These are phyloP conservation scores for Primulina tabacum DNA, from an alignment of 257 asterid genomes.

Conservation along the genomic window DNA sequence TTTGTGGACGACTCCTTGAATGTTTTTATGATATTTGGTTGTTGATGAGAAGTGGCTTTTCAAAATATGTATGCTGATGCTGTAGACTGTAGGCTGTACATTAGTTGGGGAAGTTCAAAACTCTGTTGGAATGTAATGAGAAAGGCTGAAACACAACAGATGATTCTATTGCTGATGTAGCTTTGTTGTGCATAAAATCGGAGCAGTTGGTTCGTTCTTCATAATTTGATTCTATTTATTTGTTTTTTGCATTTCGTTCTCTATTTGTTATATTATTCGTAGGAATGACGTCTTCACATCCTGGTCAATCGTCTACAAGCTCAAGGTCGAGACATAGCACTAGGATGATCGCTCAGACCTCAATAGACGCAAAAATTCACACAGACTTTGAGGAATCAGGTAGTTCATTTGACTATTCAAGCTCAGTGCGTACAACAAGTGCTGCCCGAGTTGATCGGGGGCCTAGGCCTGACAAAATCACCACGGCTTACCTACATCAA, in stretches of 20 bases:
- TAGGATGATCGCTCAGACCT: conserved; percentile 69
- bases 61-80: background rate
- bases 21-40: background rate
- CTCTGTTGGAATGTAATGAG: background rate
- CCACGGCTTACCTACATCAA: conserved; percentile 79
- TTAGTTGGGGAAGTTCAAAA: background rate
- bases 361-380: conserved; percentile 77
- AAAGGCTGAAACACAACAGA: background rate
- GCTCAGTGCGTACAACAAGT: conserved; percentile 50
- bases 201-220: background rate
- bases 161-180: background rate
- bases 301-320: conserved; percentile 55
- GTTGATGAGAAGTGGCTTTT: background rate
- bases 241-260: background rate
- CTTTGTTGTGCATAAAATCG: background rate
- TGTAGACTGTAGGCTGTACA: background rate
- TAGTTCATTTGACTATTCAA: conserved; percentile 76
- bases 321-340: conserved; percentile 73
- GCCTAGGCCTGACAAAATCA: conserved; percentile 58
- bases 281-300: conserved; percentile 57
- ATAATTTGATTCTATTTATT: background rate
- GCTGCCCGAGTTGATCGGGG: conserved; percentile 29
- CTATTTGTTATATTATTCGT: background rate
- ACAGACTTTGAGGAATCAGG: conserved; percentile 85
- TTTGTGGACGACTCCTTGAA: background rate